phyloP scores from a whole-genome alignment of 225 moss, liverwort and hornwort genomes.

The Pleurozium schreberi region DNA sequence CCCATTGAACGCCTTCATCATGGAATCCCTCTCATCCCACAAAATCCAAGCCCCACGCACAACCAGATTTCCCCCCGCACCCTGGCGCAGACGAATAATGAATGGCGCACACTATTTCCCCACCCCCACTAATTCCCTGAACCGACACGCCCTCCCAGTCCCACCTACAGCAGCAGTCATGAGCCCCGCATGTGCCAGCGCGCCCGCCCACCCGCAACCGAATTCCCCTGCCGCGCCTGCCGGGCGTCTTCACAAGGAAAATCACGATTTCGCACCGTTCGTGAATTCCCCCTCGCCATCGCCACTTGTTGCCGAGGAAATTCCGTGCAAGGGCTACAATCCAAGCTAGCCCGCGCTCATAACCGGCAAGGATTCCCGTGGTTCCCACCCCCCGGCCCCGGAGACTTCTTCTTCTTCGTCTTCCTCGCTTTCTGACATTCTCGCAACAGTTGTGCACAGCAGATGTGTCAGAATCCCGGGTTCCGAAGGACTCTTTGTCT shows the following conservation, averaged over 20 bases:
- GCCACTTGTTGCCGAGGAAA: background rate
- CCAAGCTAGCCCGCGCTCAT: background rate
- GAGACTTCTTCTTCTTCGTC: background rate
- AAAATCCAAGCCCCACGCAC: background rate
- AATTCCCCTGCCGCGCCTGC: background rate
- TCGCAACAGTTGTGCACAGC: background rate
- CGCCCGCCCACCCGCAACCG: background rate
- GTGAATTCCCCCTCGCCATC: background rate
- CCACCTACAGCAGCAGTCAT: slow-evolving; percentile 1
- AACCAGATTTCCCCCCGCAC: background rate
- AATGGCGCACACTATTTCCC: background rate
- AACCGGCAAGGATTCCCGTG: background rate
- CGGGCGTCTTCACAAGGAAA: background rate
- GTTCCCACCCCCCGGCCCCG: background rate
- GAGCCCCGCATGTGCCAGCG: slow-evolving; percentile 2
- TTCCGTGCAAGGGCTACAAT: background rate
- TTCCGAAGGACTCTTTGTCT: background rate
- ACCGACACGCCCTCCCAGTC: background rate
- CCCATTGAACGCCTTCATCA: background rate
- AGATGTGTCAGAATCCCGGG: background rate
- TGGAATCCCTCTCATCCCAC: background rate
- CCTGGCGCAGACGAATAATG: background rate
- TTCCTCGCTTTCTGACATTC: background rate
- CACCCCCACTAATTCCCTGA: background rate
- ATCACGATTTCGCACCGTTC: background rate